Percentiles rank a stretch among this genome's conserved stretches.
Evolutionary conservation across 371 early-diverging fungal species (phyloP).

Genomic region (Nematocida ausubeli): DNA sequence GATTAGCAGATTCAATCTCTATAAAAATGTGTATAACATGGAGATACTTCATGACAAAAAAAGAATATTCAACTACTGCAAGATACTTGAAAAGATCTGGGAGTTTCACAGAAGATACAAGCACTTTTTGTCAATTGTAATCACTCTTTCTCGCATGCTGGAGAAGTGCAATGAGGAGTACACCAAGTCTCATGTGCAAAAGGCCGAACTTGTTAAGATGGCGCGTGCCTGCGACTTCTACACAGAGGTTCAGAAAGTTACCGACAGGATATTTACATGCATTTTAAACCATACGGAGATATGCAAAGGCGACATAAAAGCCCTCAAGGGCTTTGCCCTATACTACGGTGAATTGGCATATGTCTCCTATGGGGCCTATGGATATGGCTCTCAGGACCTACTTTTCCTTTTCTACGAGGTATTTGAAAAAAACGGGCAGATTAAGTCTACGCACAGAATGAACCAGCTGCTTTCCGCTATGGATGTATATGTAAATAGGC

Average conservation of each 20-base stretch:
- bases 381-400: conserved; percentile 19
- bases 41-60: background rate
- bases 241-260: background rate
- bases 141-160: background rate
- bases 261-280: background rate
- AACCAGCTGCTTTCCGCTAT: background rate
- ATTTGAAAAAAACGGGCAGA: background rate
- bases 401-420: conserved; percentile 26
- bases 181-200: background rate
- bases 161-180: background rate
- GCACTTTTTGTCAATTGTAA: background rate
- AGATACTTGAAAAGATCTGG: conserved; percentile 22
- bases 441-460: background rate
- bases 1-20: conserved; percentile 17
- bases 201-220: background rate
- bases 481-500: background rate
- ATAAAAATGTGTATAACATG: conserved; percentile 23
- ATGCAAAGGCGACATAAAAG: background rate
- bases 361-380: background rate
- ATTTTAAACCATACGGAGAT: background rate
- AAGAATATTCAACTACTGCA: background rate
- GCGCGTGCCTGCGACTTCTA: background rate
- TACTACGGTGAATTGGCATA: conserved; percentile 12
- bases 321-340: background rate
- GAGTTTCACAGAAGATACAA: conserved; percentile 21